Percentiles rank a stretch among this genome's conserved stretches.
phyloP scores from a whole-genome alignment of 1,139 yeast species.

The Nakaseomyces glabratus region DNA sequence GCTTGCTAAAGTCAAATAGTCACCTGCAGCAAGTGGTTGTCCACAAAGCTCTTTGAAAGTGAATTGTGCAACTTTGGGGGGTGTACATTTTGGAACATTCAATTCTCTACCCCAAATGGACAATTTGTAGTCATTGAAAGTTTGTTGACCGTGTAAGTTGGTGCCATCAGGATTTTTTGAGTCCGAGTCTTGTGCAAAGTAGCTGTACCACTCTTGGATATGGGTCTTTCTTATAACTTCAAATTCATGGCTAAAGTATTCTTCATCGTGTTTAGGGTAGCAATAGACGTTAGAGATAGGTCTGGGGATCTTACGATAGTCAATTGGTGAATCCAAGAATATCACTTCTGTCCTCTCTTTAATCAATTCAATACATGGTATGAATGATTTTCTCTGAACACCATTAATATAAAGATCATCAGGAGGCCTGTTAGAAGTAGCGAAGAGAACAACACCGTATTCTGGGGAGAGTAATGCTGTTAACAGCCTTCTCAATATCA shows the following conservation, averaged over 20 bases:
- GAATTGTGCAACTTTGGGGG: slow-evolving; percentile 81
- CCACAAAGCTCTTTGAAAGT: slow-evolving; percentile 82
- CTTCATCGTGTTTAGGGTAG: slow-evolving; percentile 55
- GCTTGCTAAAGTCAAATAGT: slow-evolving; percentile 76
- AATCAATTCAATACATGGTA: slow-evolving; percentile 81
- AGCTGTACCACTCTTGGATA: slow-evolving; percentile 65
- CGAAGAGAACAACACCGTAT: slow-evolving; percentile 79
- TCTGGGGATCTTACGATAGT: slow-evolving; percentile 79
- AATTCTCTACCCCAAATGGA: slow-evolving; percentile 84
- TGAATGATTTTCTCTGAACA: slow-evolving; percentile 79
- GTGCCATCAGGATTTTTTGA: slow-evolving; percentile 27
- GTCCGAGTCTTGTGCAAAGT: slow-evolving; percentile 54
- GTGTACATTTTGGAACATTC: slow-evolving; percentile 63
- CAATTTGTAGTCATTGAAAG: slow-evolving; percentile 19
- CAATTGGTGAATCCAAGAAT: slow-evolving; percentile 81
- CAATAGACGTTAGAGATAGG: slow-evolving; percentile 78
- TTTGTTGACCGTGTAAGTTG: slow-evolving; percentile 14
- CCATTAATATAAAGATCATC: slow-evolving; percentile 90
- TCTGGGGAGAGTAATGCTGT: slow-evolving; percentile 52
- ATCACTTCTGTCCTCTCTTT: slow-evolving; percentile 69
- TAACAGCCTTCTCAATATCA: slow-evolving; percentile 73
- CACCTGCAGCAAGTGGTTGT: slow-evolving; percentile 87
- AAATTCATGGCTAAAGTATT: slow-evolving; percentile 44
- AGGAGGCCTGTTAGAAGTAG: slow-evolving; percentile 93
- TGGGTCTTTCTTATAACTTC: slow-evolving; percentile 52